These are phyloP conservation scores for grape (Vitis vinifera) DNA, from an alignment of 164 flowering plant genomes.

Conservation along the genomic window ASM3070453v1 NC_081813.1:363001-363500, in stretches of 20 bases:
- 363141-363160: conserved; percentile 3
- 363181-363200: neutral
- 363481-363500: conserved; percentile 11
- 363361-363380: conserved; percentile 17
- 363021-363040: too few relatives aligned
- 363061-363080: conserved; percentile 21
- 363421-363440: conserved; percentile 3
- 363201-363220: neutral
- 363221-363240: conserved; percentile 3
- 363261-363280: conserved; percentile 19
- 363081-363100: conserved; percentile 10
- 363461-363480: neutral
- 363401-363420: conserved; percentile 8
- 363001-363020: too few relatives aligned
- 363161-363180: neutral
- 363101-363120: conserved; percentile 17
- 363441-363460: conserved; percentile 16
- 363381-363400: conserved; percentile 20
- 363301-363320: conserved; percentile 3
- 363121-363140: conserved; percentile 4
- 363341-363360: conserved; percentile 5
- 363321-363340: conserved; percentile 24
- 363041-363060: neutral
- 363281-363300: conserved; percentile 7
- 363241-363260: conserved; percentile 5